Percentiles rank a stretch among this genome's conserved stretches.
phyloP scores from a whole-genome alignment of 2,329 filamentous ascomycete species.

The Chaetomiaceae sp. region DNA sequence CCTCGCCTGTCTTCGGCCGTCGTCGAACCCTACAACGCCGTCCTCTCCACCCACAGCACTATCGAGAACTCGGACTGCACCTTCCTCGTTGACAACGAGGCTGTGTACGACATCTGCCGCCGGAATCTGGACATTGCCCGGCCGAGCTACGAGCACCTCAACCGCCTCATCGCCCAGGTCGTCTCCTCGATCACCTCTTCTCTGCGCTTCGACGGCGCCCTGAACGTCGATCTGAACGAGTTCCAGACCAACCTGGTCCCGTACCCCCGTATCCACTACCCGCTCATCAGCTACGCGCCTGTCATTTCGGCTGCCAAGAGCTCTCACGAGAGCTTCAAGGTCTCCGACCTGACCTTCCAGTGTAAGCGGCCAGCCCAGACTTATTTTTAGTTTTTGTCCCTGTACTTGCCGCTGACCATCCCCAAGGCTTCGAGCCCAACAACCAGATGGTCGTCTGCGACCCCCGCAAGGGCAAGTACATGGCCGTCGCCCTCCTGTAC shows the following conservation, averaged over 20 bases:
- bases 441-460: conserved; percentile 77
- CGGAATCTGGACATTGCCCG: conserved; percentile 66
- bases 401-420: background rate
- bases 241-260: conserved; percentile 74
- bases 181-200: conserved; percentile 71
- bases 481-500: conserved; percentile 68
- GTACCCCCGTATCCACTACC: conserved; percentile 70
- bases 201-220: conserved; percentile 65
- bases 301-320: conserved; percentile 70
- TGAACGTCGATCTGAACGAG: conserved; percentile 71
- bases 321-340: conserved; percentile 83
- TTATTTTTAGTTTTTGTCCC: conserved; percentile 31
- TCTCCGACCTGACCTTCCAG: conserved; percentile 69
- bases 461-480: conserved; percentile 70
- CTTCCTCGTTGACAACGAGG: conserved; percentile 72
- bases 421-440: conserved; percentile 66
- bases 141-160: conserved; percentile 66
- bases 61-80: conserved; percentile 75
- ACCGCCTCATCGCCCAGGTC: conserved; percentile 68
- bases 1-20: conserved; percentile 66
- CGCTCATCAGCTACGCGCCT: conserved; percentile 66
- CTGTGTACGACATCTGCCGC: conserved; percentile 70
- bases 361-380: no score
- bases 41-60: conserved; percentile 69
- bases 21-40: conserved; percentile 70